Percentiles rank a stretch among this genome's conserved stretches.
Conservation (phyloP, 148 eudicot genomes). For the Rhododendron williamsianum region DNA sequence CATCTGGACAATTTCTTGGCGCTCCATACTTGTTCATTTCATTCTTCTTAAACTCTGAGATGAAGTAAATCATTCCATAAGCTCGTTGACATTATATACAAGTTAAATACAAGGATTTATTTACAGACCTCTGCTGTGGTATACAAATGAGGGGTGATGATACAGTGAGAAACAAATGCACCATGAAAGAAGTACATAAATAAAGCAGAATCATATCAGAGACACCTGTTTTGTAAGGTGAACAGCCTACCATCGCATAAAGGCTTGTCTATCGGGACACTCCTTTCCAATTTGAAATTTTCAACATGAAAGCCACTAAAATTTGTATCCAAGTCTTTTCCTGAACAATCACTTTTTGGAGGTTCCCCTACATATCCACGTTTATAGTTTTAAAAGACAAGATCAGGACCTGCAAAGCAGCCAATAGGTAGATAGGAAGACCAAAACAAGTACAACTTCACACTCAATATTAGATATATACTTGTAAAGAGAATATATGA, state of each 20-base stretch:
- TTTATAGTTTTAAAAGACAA: not conserved
- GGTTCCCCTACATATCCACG: not conserved
- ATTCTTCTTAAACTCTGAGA: conserved; percentile 71
- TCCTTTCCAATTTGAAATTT: not conserved
- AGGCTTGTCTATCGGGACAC: not conserved
- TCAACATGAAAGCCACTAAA: not conserved
- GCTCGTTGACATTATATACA: not conserved
- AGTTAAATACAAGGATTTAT: not conserved
- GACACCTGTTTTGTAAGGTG: not conserved
- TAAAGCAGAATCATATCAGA: not conserved
- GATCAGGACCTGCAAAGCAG: not conserved
- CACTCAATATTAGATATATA: not conserved
- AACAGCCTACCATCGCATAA: not conserved
- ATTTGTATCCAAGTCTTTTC: not conserved
- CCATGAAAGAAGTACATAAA: not conserved
- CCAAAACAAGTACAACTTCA: not conserved
- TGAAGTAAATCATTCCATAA: not conserved
- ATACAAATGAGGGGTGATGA: not conserved
- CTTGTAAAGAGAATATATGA: not conserved
- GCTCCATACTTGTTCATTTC: conserved; percentile 53
- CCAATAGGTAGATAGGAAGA: not conserved
- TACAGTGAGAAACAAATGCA: not conserved
- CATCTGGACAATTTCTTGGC: conserved; percentile 42
- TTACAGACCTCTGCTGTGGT: not conserved
- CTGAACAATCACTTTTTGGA: not conserved